phyloP scores from a whole-genome alignment of 2,329 filamentous ascomycete species.

The Sphaceloma murrayae region DNA sequence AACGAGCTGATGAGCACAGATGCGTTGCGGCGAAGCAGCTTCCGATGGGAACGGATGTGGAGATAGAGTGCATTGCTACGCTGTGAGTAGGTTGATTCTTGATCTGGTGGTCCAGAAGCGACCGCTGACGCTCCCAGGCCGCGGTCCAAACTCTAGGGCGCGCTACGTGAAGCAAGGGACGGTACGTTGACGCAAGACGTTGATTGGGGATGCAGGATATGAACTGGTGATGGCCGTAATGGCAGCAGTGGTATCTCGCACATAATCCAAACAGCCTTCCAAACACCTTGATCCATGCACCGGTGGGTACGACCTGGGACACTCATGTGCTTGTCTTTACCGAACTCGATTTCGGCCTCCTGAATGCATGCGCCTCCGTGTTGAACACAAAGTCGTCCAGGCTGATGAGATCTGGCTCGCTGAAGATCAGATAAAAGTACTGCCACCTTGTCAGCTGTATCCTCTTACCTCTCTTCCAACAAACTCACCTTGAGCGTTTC shows the following conservation, averaged over 20 bases:
- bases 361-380: slow-evolving; percentile 43
- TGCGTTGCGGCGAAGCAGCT: slow-evolving; percentile 46
- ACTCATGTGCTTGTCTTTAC: too few species aligned
- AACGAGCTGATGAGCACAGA: slow-evolving; percentile 22
- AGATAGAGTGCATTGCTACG: slow-evolving; percentile 44
- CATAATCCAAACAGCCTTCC: background rate
- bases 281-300: background rate
- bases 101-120: background rate
- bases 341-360: too few species aligned
- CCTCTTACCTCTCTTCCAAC: background rate
- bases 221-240: too few species aligned
- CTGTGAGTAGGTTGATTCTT: slow-evolving; percentile 22
- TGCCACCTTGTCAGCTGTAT: background rate
- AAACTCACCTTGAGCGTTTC: slow-evolving; percentile 36
- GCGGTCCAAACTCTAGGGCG: background rate
- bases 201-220: too few species aligned
- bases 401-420: slow-evolving; percentile 34
- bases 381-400: slow-evolving; percentile 43
- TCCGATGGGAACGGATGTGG: slow-evolving; percentile 43
- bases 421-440: slow-evolving; percentile 42
- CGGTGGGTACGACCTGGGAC: too few species aligned
- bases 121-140: background rate
- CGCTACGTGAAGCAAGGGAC: background rate
- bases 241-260: slow-evolving; percentile 11
- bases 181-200: too few species aligned